Conservation (phyloP, 306 rosid species). For the Quercus dentata region DNA sequence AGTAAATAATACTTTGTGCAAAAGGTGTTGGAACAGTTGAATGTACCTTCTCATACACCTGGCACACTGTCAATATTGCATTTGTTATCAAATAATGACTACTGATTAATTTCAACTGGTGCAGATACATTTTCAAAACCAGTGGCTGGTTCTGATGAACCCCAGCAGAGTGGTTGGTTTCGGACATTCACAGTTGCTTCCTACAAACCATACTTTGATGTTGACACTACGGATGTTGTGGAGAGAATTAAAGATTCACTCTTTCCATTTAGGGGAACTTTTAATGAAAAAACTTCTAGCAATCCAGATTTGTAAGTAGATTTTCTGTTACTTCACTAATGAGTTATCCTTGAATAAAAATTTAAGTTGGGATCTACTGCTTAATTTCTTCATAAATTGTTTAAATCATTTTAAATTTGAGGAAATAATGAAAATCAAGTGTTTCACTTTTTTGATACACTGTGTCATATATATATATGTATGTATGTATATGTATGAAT, state of each 20-base stretch:
- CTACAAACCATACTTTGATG: constrained; percentile 81
- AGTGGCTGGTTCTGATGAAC: constrained; percentile 69
- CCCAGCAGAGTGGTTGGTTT: constrained; percentile 86
- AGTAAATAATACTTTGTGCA: background rate
- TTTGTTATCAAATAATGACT: constrained; percentile 9
- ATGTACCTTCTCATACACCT: background rate
- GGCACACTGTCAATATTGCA: constrained; percentile 5
- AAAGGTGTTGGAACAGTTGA: background rate
- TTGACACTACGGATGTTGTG: constrained; percentile 83
- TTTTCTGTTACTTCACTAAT: constrained; percentile 7
- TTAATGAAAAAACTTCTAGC: constrained; percentile 77
- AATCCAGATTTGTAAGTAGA: constrained; percentile 88
- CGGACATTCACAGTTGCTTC: constrained; percentile 56
- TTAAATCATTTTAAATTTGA: background rate
- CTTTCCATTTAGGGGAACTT: constrained; percentile 84
- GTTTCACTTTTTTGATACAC: background rate
- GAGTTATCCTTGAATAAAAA: background rate
- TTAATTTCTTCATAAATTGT: background rate
- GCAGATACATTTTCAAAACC: constrained; percentile 94
- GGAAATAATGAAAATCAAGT: background rate
- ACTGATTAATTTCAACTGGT: constrained; percentile 19
- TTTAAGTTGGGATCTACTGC: background rate
- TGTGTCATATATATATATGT: background rate
- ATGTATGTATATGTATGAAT: rapidly evolving
- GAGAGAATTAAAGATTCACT: constrained; percentile 83